Evolutionary conservation across 352 stramenopile species (phyloP).

Genomic region (Phytophthora tentaculata): DNA sequence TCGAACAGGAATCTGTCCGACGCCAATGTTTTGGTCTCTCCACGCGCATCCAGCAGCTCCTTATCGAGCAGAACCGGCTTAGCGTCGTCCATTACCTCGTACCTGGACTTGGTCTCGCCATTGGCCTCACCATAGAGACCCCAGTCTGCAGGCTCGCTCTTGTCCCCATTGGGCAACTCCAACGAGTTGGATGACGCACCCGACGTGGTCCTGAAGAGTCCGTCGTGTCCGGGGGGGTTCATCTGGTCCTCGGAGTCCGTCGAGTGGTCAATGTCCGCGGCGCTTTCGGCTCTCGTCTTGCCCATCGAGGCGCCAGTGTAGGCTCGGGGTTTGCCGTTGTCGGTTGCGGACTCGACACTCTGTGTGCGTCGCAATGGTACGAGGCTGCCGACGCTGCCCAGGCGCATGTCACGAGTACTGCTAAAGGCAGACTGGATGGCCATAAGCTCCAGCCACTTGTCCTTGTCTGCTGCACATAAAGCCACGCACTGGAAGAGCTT

Average conservation of each 20-base stretch:
- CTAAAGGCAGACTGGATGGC: slow-evolving; percentile 37
- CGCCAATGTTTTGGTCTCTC: slow-evolving; percentile 41
- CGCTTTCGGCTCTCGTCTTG: slow-evolving; percentile 26
- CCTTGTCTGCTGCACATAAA: slow-evolving; percentile 53
- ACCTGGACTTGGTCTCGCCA: slow-evolving; percentile 39
- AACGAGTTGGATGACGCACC: slow-evolving; percentile 32
- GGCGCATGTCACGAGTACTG: slow-evolving; percentile 20
- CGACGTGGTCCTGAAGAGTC: slow-evolving; percentile 50
- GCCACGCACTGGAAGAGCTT: slow-evolving; percentile 83
- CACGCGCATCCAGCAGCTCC: slow-evolving; percentile 47
- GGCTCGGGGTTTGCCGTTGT: slow-evolving; percentile 29
- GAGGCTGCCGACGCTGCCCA: slow-evolving; percentile 36
- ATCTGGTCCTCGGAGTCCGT: slow-evolving; percentile 34
- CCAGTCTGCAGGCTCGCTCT: slow-evolving; percentile 62
- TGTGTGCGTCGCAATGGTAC: slow-evolving; percentile 30
- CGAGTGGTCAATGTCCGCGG: slow-evolving; percentile 22
- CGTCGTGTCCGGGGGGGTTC: slow-evolving; percentile 29
- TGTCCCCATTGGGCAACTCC: slow-evolving; percentile 25
- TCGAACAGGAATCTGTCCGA: slow-evolving; percentile 74
- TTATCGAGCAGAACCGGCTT: slow-evolving; percentile 58
- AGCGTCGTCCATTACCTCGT: slow-evolving; percentile 53
- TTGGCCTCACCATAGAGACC: slow-evolving; percentile 51
- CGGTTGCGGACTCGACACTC: slow-evolving; percentile 26
- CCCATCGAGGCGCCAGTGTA: slow-evolving; percentile 25
- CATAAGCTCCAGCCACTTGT: slow-evolving; percentile 75